phyloP scores from a whole-genome alignment of 305 asterid species.

The Coffea humblotiana region DNA sequence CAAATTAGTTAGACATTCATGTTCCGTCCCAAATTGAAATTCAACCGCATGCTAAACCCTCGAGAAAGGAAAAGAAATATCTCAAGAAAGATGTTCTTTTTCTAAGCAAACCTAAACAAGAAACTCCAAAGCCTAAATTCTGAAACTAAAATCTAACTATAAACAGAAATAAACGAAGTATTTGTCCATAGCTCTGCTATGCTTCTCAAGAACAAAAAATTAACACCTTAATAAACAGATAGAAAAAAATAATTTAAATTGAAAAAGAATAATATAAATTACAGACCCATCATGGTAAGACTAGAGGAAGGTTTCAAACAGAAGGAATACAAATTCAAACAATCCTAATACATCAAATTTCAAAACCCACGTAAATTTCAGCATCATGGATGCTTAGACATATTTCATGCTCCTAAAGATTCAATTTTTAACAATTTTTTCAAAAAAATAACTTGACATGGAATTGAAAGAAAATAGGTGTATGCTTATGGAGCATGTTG shows the following conservation, averaged over 20 bases:
- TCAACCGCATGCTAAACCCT: not conserved
- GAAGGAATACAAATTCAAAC: not conserved
- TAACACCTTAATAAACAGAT: not conserved
- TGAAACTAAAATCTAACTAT: not conserved
- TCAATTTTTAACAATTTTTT: too few relatives aligned
- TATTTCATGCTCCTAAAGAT: too few relatives aligned
- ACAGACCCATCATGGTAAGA: not conserved
- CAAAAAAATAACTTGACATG: too few relatives aligned
- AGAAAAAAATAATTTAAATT: not conserved
- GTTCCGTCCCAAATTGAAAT: not conserved
- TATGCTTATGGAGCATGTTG: not conserved
- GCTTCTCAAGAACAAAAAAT: not conserved
- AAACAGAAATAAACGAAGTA: not conserved
- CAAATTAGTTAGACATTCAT: not conserved
- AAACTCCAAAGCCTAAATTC: not conserved
- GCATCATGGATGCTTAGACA: not conserved
- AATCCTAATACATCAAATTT: not conserved
- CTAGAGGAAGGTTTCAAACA: not conserved
- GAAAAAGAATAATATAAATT: not conserved
- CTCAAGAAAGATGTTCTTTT: not conserved
- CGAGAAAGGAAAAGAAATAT: not conserved
- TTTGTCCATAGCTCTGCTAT: not conserved
- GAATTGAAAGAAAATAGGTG: too few relatives aligned
- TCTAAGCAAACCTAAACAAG: not conserved
- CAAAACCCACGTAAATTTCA: slow-evolving; percentile 5